Evolutionary conservation across 1,284 basidiomycete genomes (phyloP).

Genomic region (Ganoderma lingzhi): DNA sequence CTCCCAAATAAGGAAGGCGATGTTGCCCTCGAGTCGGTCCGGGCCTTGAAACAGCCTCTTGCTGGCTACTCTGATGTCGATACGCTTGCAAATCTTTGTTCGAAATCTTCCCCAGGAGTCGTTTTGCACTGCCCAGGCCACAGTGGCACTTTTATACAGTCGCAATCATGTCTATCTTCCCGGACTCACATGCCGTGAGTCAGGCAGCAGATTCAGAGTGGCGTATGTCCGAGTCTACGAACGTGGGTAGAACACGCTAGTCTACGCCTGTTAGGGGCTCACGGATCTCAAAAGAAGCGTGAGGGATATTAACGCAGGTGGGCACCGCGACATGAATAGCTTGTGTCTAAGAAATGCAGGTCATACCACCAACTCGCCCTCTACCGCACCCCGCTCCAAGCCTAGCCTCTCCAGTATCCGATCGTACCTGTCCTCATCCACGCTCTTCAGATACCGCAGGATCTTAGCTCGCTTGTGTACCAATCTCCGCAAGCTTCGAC

Average conservation of each 20-base stretch:
- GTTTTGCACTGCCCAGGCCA: background rate
- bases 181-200: background rate
- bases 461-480: slow-evolving; percentile 88
- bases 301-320: slow-evolving; percentile 6
- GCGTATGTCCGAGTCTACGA: background rate
- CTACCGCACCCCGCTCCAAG: slow-evolving; percentile 81
- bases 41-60: background rate
- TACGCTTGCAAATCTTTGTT: background rate
- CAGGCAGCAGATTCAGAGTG: background rate
- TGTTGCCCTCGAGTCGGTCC: background rate
- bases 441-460: slow-evolving; percentile 81
- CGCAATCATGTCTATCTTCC: background rate
- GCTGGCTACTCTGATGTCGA: background rate
- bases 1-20: slow-evolving; percentile 6
- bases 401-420: slow-evolving; percentile 78
- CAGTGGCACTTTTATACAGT: background rate
- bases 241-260: background rate
- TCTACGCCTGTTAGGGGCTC: slow-evolving; percentile 9
- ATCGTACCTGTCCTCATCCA: slow-evolving; percentile 79
- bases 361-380: slow-evolving; percentile 84
- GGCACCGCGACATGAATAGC: slow-evolving; percentile 23
- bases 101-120: background rate
- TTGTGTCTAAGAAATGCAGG: slow-evolving; percentile 22
- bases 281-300: slow-evolving; percentile 16
- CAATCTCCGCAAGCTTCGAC: slow-evolving; percentile 75